A percentile compares a stretch with the other conserved stretches of the same genome.
Evolutionary conservation across 306 rosid genomes (phyloP).

Genomic region (Acacia crassicarpa): DNA sequence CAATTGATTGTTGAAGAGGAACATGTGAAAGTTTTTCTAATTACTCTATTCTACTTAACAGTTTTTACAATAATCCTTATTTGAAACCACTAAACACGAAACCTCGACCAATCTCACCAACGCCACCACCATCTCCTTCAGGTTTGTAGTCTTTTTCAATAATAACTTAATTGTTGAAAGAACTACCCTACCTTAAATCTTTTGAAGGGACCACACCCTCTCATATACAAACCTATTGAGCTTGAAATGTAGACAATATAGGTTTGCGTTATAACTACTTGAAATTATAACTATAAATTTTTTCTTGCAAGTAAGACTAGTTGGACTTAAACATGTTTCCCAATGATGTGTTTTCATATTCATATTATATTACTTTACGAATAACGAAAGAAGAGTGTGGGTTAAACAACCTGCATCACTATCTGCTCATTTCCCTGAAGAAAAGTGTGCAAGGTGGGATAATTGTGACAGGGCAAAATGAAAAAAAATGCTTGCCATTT

Average conservation of each 20-base stretch:
- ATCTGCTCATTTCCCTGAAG: background rate
- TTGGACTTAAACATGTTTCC: background rate
- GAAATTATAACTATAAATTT: background rate
- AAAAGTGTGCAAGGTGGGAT: too few relatives aligned
- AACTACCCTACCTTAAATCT: background rate
- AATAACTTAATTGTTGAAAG: background rate
- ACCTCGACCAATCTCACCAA: slow-evolving; percentile 36
- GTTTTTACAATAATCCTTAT: slow-evolving; percentile 24
- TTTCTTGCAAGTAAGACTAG: background rate
- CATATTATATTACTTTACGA: background rate
- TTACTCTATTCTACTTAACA: slow-evolving; percentile 29
- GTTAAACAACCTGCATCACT: background rate
- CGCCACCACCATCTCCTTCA: slow-evolving; percentile 8
- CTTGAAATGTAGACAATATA: background rate
- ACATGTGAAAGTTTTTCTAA: slow-evolving; percentile 2
- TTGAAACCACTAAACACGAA: slow-evolving; percentile 11
- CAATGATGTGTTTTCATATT: background rate
- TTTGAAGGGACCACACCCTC: background rate
- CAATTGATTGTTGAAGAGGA: background rate
- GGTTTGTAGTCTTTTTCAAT: slow-evolving; percentile 34
- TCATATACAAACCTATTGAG: background rate
- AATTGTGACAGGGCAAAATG: too few relatives aligned
- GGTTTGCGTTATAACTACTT: background rate
- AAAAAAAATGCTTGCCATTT: too few relatives aligned
- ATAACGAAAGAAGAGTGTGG: background rate